Conservation (phyloP, 805 yeast species). For the Kuraishia piskuri region DNA sequence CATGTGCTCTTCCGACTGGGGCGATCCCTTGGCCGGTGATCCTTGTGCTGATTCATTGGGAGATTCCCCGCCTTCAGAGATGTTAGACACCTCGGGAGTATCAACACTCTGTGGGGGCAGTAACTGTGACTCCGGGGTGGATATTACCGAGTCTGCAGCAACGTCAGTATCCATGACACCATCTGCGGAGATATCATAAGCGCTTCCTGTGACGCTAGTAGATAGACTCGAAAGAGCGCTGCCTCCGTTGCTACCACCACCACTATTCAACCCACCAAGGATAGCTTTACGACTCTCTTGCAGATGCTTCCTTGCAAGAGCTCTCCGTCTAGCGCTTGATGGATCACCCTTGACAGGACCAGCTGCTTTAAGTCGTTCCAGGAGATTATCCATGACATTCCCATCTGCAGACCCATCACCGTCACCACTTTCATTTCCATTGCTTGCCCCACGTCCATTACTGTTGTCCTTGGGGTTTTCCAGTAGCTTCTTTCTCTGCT, state of each 20-base stretch:
- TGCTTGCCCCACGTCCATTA: slow-evolving; percentile 10
- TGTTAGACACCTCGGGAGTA: neutral
- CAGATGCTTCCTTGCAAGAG: slow-evolving; percentile 60
- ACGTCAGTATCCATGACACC: neutral
- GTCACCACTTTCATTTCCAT: slow-evolving; percentile 18
- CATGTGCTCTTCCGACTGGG: neutral
- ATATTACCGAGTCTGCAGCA: neutral
- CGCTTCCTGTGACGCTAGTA: neutral
- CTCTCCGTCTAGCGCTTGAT: slow-evolving; percentile 72
- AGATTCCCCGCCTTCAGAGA: neutral
- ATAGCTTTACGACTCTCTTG: neutral
- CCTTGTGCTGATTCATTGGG: neutral
- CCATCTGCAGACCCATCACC: slow-evolving; percentile 24
- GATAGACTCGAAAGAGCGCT: neutral
- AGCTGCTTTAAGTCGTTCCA: slow-evolving; percentile 81
- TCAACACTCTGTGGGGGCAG: neutral
- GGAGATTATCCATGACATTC: slow-evolving; percentile 73
- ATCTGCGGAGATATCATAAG: neutral
- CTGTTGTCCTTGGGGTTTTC: slow-evolving; percentile 34
- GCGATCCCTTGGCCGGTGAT: neutral
- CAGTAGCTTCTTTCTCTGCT: slow-evolving; percentile 59
- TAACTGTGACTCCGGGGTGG: neutral
- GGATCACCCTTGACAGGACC: slow-evolving; percentile 75
- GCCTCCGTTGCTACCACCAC: neutral
- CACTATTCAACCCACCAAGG: neutral